Percentiles rank a stretch among this genome's conserved stretches.
phyloP scores from a whole-genome alignment of 2,329 filamentous ascomycete species.

The Torrubiella hemipterigena region DNA sequence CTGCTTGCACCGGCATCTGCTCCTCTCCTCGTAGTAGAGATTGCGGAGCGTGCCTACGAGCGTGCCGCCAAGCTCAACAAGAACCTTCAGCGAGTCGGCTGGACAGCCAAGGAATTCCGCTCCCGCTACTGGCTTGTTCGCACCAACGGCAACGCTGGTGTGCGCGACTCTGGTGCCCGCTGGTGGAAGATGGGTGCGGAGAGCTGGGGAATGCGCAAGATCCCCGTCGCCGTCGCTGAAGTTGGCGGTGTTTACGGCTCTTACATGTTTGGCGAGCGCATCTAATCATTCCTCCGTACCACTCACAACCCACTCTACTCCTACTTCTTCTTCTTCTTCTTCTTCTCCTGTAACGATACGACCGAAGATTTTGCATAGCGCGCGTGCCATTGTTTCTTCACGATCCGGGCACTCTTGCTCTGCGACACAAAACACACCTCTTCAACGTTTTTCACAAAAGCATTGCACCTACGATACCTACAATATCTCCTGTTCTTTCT shows the following conservation, averaged over 20 bases:
- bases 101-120: slow-evolving; percentile 60
- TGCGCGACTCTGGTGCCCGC: slow-evolving; percentile 36
- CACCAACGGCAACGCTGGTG: slow-evolving; percentile 22
- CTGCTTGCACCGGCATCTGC: slow-evolving; percentile 48
- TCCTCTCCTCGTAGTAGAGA: slow-evolving; percentile 66
- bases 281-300: too few relatives aligned
- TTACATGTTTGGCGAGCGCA: slow-evolving; percentile 50
- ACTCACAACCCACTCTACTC: too few relatives aligned
- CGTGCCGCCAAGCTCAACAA: slow-evolving; percentile 51
- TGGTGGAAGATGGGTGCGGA: slow-evolving; percentile 77
- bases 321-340: slow-evolving; percentile 1
- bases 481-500: too few relatives aligned
- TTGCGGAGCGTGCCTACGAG: slow-evolving; percentile 55
- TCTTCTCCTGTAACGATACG: slow-evolving; percentile 5
- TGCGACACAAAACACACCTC: too few relatives aligned
- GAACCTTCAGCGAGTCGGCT: slow-evolving; percentile 50
- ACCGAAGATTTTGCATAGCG: too few relatives aligned
- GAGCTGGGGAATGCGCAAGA: slow-evolving; percentile 79
- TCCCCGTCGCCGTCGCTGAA: slow-evolving; percentile 84
- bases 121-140: slow-evolving; percentile 57
- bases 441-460: too few relatives aligned
- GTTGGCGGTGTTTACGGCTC: slow-evolving; percentile 87
- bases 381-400: too few relatives aligned
- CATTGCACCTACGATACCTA: too few relatives aligned
- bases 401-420: too few relatives aligned